These are phyloP conservation scores for Nectriaceae sp. DNA, from an alignment of 2,329 filamentous ascomycete species.

Conservation along the genomic window DNA sequence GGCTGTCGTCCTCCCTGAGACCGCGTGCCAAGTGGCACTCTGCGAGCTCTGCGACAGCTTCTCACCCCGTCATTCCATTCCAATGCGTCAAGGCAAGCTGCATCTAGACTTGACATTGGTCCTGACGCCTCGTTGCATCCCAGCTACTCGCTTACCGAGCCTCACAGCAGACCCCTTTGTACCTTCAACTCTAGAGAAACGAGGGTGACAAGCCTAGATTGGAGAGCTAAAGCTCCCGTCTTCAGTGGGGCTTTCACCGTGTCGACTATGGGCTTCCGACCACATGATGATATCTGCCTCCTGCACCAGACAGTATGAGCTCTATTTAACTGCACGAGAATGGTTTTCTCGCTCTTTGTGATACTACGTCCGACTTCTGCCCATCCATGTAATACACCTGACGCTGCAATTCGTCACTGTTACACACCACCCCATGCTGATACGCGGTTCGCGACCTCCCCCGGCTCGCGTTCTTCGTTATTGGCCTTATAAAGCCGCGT, in stretches of 20 bases:
- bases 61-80: background rate
- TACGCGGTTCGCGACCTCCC: background rate
- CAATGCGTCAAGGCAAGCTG: background rate
- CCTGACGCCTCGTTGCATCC: background rate
- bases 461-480: background rate
- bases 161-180: background rate
- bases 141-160: slow-evolving; percentile 10
- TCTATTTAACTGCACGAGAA: slow-evolving; percentile 4
- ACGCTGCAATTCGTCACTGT: background rate
- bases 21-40: background rate
- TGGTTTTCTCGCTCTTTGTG: slow-evolving; percentile 7
- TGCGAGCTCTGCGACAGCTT: background rate
- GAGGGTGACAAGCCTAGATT: slow-evolving; percentile 1
- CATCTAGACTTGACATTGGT: background rate
- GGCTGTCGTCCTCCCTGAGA: background rate
- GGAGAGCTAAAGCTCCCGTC: slow-evolving; percentile 7
- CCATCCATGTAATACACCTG: slow-evolving; percentile 13
- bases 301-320: slow-evolving; percentile 1
- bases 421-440: background rate
- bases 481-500: background rate
- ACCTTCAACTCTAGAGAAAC: background rate
- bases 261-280: slow-evolving; percentile 6
- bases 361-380: slow-evolving; percentile 14
- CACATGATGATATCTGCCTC: slow-evolving; percentile 10
- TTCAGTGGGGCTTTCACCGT: slow-evolving; percentile 13